These are phyloP conservation scores for Ustilago tritici DNA, from an alignment of 1,284 basidiomycete species.

Conservation along the genomic window DNA sequence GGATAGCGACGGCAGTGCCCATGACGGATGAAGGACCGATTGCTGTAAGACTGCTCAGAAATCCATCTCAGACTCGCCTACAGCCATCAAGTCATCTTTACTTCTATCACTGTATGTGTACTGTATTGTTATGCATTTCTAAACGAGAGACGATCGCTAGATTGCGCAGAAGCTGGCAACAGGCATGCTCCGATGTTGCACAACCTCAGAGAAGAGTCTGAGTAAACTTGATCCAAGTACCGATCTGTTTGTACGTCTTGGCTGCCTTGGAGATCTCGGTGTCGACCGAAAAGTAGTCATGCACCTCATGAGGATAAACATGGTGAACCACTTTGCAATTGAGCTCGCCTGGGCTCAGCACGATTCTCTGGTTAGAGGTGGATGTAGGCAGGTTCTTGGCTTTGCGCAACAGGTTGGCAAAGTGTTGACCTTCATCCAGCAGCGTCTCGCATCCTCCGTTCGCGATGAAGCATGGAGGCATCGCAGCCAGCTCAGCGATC, in stretches of 20 bases:
- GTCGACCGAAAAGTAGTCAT: constrained; percentile 58
- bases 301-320: constrained; percentile 34
- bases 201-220: constrained; percentile 29
- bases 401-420: constrained; percentile 54
- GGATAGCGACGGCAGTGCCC: constrained; percentile 5
- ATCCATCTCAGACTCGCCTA: background rate
- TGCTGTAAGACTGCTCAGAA: background rate
- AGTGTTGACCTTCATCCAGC: constrained; percentile 49
- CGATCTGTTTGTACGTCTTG: constrained; percentile 47
- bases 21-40: background rate
- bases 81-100: background rate
- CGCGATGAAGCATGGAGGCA: constrained; percentile 47
- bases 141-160: background rate
- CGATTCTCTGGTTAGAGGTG: constrained; percentile 36
- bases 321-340: constrained; percentile 42
- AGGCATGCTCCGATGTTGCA: background rate
- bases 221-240: constrained; percentile 53
- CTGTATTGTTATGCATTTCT: constrained; percentile 1
- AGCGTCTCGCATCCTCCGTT: constrained; percentile 47
- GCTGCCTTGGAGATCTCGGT: constrained; percentile 43
- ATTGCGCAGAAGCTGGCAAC: background rate
- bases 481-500: constrained; percentile 28
- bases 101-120: background rate
- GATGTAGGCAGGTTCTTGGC: constrained; percentile 48
- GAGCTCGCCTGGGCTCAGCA: constrained; percentile 44